Percentiles rank a stretch among this genome's conserved stretches.
Conservation (phyloP, 176 grass and related monocot species). For the Oryza rufipogon region DNA sequence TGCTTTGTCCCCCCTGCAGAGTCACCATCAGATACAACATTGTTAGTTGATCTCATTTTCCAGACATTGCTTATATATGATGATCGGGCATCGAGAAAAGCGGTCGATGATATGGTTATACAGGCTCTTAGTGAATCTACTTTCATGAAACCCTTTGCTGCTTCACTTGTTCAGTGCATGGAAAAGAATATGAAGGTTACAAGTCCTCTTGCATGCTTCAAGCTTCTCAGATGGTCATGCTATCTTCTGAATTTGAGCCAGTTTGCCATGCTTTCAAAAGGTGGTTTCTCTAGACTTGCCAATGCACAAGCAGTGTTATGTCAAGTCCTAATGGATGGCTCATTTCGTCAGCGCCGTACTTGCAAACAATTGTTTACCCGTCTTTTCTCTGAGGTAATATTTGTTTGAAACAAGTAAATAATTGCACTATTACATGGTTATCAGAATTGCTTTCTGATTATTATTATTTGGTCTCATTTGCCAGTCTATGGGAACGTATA, state of each 20-base stretch:
- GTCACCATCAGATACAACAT: constrained; percentile 50
- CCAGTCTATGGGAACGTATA: constrained; percentile 74
- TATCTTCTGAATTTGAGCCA: constrained; percentile 86
- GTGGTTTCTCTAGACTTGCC: constrained; percentile 79
- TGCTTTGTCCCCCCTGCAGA: constrained; percentile 51
- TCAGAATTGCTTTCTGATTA: constrained; percentile 16
- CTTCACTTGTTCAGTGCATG: constrained; percentile 79
- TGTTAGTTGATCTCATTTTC: constrained; percentile 84
- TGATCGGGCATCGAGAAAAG: constrained; percentile 83
- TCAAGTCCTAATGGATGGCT: constrained; percentile 72
- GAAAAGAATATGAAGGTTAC: constrained; percentile 80
- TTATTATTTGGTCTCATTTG: constrained; percentile 46
- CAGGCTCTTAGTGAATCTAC: constrained; percentile 63
- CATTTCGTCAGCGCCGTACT: constrained; percentile 57
- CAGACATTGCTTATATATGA: constrained; percentile 89
- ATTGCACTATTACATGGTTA: constrained; percentile 23
- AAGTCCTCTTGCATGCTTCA: constrained; percentile 72
- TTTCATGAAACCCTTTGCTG: constrained; percentile 85
- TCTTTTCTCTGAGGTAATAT: constrained; percentile 84
- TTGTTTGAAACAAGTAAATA: constrained; percentile 27
- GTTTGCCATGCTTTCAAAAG: constrained; percentile 81
- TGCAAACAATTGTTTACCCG: constrained; percentile 54
- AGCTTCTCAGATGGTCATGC: constrained; percentile 90
- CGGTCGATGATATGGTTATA: constrained; percentile 82
- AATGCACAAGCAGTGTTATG: constrained; percentile 72